Percentiles rank a stretch among this genome's conserved stretches.
Conservation (phyloP, 2,329 filamentous ascomycete genomes). For the Tolypocladium endophyticum region DNA sequence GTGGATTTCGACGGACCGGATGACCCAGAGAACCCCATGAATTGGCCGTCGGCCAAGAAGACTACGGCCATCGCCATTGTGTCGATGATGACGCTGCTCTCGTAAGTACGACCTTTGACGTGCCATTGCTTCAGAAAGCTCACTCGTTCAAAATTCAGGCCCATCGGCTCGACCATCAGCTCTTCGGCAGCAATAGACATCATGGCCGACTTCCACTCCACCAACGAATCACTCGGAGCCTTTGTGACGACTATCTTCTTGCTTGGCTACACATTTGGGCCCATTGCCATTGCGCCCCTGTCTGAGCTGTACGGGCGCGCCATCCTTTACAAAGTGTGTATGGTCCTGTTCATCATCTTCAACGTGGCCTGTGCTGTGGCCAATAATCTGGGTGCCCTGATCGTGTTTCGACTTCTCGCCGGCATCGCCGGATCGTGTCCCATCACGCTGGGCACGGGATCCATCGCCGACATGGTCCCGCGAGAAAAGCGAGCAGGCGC, state of each 20-base stretch:
- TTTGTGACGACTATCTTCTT: constrained; percentile 36
- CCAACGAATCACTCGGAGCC: constrained; percentile 24
- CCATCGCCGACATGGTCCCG: constrained; percentile 53
- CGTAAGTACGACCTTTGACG: background rate
- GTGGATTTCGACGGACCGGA: background rate
- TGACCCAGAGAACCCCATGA: background rate
- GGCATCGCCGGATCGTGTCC: constrained; percentile 51
- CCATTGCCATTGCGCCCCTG: constrained; percentile 52
- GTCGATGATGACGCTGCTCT: background rate
- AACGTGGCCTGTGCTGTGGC: constrained; percentile 29
- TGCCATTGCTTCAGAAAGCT: background rate
- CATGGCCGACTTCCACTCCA: constrained; percentile 24
- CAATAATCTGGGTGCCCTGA: constrained; percentile 51
- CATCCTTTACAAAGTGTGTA: constrained; percentile 18
- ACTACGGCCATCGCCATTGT: background rate
- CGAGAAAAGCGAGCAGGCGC: constrained; percentile 50
- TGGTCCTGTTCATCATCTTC: constrained; percentile 49
- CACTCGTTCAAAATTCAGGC: background rate
- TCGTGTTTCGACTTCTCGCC: constrained; percentile 51
- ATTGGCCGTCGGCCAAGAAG: background rate
- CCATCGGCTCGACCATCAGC: background rate
- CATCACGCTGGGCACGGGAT: constrained; percentile 56
- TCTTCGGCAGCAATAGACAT: background rate
- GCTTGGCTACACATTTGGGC: constrained; percentile 45
- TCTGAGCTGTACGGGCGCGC: constrained; percentile 51